Evolutionary conservation across 164 flowering plant genomes (phyloP).

Genomic region (Sextonia rubra): DNA sequence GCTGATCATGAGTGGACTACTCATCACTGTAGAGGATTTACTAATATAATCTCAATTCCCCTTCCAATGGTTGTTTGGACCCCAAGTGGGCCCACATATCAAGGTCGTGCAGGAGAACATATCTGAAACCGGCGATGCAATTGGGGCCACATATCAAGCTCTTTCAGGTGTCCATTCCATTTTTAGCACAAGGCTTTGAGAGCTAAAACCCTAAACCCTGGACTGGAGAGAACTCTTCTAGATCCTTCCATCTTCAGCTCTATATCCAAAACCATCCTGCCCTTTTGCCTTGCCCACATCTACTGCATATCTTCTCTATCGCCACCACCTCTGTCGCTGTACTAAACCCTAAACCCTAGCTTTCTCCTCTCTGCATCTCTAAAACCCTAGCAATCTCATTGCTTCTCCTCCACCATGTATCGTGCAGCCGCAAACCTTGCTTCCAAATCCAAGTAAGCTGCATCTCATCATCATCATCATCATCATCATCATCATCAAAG

Average conservation of each 20-base stretch:
- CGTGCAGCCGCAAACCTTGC: slow-evolving; percentile 27
- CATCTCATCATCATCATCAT: no score
- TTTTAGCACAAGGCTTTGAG: not conserved
- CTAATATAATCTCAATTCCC: no score
- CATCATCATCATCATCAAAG: no score
- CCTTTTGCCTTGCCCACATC: no score
- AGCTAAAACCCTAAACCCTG: not conserved
- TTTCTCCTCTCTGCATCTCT: not conserved
- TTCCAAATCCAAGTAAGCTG: slow-evolving; percentile 23
- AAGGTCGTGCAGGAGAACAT: no score
- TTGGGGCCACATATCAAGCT: no score
- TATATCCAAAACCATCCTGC: no score
- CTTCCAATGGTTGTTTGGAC: no score
- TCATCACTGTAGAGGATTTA: no score
- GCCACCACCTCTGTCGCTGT: not conserved
- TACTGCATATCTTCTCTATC: not conserved
- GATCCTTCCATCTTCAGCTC: not conserved
- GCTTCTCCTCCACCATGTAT: slow-evolving; percentile 16
- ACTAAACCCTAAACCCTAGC: not conserved
- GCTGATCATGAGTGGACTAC: no score
- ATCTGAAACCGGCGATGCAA: not conserved
- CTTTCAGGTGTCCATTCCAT: not conserved
- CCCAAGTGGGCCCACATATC: no score
- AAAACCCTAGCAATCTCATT: not conserved
- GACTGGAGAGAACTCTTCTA: not conserved